Evolutionary conservation across 352 stramenopile genomes (phyloP), one percentile per base, ranked within the genome.

Genomic region (Pythium oligandrum): DNA sequence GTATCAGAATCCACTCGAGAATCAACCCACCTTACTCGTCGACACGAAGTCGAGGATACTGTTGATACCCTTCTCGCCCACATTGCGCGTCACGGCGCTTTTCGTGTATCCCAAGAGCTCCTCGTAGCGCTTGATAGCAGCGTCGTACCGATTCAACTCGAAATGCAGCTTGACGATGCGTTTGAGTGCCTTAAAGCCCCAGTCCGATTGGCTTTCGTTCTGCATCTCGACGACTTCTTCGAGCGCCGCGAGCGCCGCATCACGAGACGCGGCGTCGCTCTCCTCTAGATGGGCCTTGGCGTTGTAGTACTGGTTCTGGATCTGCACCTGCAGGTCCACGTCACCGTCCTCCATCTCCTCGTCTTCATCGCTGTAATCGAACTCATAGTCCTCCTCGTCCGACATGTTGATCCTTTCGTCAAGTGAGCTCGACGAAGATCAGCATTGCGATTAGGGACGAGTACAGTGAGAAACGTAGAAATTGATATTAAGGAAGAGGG

Each of bases 41-140:
- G 88, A 96, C 3, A 98, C 87, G 57, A 93, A 93, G 66, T 98
- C 92, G 47, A 98, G 71, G 68, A 98, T 98, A 40, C 83, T 87
- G 72, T 98, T 98, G 61, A 98, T 96, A 38, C 92, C 93, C 59
- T 98, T 98, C 73, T 98, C 93, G 44, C 94, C 76, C 17, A 96
- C 87, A 66, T 97, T 98, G 32, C 91, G 86, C 58, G 78, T 97
- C 40, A 98, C 87, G 44, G 76, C 83, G 50, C 79, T 89, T 53
- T 90, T 89, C 8, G 75, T 93, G 54, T 92, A 91, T 32, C 89
- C 81, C 36, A 98, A 72, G 30, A 98, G 76, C 64, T 93, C 74
- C 52, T 93, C 77, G 61, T 98, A 98, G 37, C 78, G 63, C 31
- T 69, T 59, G 68, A 96, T 91, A 35, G 93, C 82, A 40, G 82